Percentiles rank a stretch among this genome's conserved stretches.
Evolutionary conservation across 768 basidiomycete genomes (phyloP).

Genomic region (Nidularia pulvinata): DNA sequence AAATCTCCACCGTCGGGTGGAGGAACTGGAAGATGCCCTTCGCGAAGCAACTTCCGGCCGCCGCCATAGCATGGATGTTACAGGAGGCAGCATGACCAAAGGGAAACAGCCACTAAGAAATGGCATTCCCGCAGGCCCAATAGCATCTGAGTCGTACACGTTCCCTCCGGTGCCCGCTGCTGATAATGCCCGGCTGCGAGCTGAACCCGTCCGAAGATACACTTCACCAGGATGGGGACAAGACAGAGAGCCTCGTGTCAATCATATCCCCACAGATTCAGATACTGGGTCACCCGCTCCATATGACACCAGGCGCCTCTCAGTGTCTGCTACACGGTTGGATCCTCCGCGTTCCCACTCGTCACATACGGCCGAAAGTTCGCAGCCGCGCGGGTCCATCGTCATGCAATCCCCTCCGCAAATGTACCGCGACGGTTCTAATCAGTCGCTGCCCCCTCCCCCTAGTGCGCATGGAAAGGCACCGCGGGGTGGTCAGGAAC

Average conservation of each 20-base stretch:
- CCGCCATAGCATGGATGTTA: conserved; percentile 20
- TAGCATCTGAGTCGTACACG: conserved; percentile 37
- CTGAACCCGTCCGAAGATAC: conserved; percentile 29
- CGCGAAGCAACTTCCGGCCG: conserved; percentile 22
- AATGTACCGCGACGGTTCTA: conserved; percentile 25
- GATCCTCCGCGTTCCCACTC: conserved; percentile 37
- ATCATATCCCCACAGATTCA: conserved; percentile 27
- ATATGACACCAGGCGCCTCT: conserved; percentile 47
- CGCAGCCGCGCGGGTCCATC: conserved; percentile 15
- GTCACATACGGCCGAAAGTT: conserved; percentile 19
- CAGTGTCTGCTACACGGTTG: conserved; percentile 46
- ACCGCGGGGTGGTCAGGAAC: conserved; percentile 12
- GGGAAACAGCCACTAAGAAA: conserved; percentile 34
- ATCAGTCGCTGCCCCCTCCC: conserved; percentile 11
- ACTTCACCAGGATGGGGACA: conserved; percentile 41
- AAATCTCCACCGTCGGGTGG: conserved; percentile 59
- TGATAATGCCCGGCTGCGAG: conserved; percentile 25
- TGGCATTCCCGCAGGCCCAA: conserved; percentile 23
- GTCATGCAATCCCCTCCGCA: conserved; percentile 29
- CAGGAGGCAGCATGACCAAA: conserved; percentile 15
- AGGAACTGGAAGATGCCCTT: conserved; percentile 63
- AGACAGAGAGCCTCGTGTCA: conserved; percentile 31
- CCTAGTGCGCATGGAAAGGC: conserved; percentile 15
- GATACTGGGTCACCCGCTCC: conserved; percentile 47
- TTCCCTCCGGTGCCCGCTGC: conserved; percentile 38